Percentiles rank a stretch among this genome's conserved stretches.
Conservation (phyloP, 345 rosid genomes). For the Carallia pectinifolia region DNA sequence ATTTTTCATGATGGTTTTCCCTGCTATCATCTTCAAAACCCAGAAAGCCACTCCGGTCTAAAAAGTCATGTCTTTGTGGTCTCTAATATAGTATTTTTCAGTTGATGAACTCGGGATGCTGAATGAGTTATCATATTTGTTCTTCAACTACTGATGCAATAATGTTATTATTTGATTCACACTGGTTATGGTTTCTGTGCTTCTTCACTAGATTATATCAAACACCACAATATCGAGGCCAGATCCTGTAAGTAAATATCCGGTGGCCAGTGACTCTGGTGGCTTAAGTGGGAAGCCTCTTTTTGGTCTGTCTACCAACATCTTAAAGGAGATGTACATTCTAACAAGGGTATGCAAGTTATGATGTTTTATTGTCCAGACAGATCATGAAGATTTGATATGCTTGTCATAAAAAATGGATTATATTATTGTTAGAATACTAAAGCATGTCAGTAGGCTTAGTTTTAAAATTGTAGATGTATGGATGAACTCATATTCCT, state of each 20-base stretch:
- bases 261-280: slow-evolving; percentile 71
- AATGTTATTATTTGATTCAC: not conserved
- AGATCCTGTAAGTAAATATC: slow-evolving; percentile 50
- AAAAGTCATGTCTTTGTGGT: not conserved
- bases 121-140: not conserved
- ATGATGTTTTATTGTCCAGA: not conserved
- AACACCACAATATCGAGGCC: slow-evolving; percentile 94
- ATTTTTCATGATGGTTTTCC: not conserved
- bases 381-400: not conserved
- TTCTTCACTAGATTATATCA: slow-evolving; percentile 61
- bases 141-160: not conserved
- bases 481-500: not conserved
- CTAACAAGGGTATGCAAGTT: slow-evolving; percentile 75
- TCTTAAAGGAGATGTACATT: slow-evolving; percentile 85
- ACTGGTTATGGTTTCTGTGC: slow-evolving; percentile 5
- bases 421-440: not conserved
- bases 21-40: not conserved
- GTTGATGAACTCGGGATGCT: not conserved
- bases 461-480: not conserved
- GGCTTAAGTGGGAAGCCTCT: slow-evolving; percentile 95
- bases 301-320: slow-evolving; percentile 62
- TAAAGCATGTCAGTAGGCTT: not conserved
- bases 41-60: not conserved
- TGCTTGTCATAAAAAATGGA: not conserved
- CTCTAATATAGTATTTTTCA: not conserved